Base-by-base conservation (phyloP, 1,284 basidiomycete species). In the Phlebopus sp. region DNA sequence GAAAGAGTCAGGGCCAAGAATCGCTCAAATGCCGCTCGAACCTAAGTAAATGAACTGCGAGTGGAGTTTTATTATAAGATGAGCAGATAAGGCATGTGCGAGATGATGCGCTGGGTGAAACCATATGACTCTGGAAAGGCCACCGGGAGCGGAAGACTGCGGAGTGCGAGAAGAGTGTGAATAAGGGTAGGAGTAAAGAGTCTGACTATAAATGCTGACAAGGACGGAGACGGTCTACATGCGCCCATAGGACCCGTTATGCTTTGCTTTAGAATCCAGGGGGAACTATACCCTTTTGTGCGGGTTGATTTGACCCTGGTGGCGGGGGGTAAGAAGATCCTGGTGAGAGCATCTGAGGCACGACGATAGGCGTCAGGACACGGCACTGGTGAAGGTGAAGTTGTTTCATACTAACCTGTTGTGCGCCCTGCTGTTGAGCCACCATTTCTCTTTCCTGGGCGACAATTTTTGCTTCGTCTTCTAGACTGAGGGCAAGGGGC, bases 401-500 rank as follows among this genome's bases (percentile, higher is more conserved):
- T 18, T 11, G 6, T 9, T 35, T 45, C 53, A 49, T 50, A 78
- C 79, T 53, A 52, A 92, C 92, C 80, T 90, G 87, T 71, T 95
- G 92, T 15, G 86, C 86, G 34, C 94, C 94, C 63, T 92, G 86
- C 68, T 93, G 92, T 69, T 97, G 93, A 44, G 91, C 90, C 57
- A 91, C 74, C 80, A 94, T 85, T 70, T 98, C 94, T 73, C 91
- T 88, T 73, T 99, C 96, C 72, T 98, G 95, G 49, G 88, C 86
- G 5, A 94, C 87, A 51, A 97, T 82, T 71, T 93, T 92, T 43
- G 90, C 88, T 74, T 99, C 96, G 70, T 97, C 96, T 71, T 99
- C 96, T 55, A 98, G 79, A 48, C 86, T 89, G 56, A 99, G 78
- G 2, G 94, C 93, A 56, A 97, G 79, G 23, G 96, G 96, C 42